Percentiles rank a stretch among this genome's conserved stretches.
Evolutionary conservation across 768 basidiomycete genomes (phyloP).

Genomic region (Rhodotorula toruloides): DNA sequence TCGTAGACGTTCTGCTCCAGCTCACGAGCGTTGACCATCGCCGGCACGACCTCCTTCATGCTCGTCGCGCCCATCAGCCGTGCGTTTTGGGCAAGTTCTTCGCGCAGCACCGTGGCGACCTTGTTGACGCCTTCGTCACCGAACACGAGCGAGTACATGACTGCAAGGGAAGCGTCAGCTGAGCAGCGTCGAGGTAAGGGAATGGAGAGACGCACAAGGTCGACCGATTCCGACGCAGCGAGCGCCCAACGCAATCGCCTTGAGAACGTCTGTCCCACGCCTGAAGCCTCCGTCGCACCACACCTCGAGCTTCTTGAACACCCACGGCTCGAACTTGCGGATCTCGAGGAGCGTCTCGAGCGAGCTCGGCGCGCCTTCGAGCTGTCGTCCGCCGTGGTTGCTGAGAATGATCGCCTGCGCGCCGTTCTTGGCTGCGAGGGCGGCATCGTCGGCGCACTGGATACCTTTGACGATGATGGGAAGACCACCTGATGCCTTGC

Average conservation of each 20-base stretch:
- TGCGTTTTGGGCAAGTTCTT: constrained; percentile 51
- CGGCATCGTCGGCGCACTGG: constrained; percentile 59
- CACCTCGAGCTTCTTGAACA: constrained; percentile 50
- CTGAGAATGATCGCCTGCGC: constrained; percentile 82
- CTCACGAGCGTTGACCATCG: constrained; percentile 26
- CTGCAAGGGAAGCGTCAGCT: constrained; percentile 3
- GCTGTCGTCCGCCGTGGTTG: constrained; percentile 68
- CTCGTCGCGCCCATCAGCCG: constrained; percentile 49
- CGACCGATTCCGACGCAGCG: constrained; percentile 79
- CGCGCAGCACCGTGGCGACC: constrained; percentile 45
- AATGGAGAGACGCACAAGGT: constrained; percentile 61
- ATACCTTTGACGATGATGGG: constrained; percentile 49
- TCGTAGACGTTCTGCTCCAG: constrained; percentile 21
- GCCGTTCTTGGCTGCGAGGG: constrained; percentile 74
- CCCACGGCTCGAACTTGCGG: constrained; percentile 48
- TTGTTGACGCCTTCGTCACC: constrained; percentile 47
- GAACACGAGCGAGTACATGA: constrained; percentile 49
- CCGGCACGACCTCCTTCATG: constrained; percentile 46
- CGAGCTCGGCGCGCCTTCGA: constrained; percentile 41
- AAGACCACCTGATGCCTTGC: constrained; percentile 40
- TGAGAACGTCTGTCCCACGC: constrained; percentile 53
- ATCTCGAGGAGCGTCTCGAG: constrained; percentile 48
- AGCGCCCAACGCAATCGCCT: constrained; percentile 59
- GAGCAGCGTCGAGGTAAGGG: no score
- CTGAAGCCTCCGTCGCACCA: constrained; percentile 54